Conservation (phyloP, 2,329 filamentous ascomycete genomes). For the Penicillium fuscoglaucum region DNA sequence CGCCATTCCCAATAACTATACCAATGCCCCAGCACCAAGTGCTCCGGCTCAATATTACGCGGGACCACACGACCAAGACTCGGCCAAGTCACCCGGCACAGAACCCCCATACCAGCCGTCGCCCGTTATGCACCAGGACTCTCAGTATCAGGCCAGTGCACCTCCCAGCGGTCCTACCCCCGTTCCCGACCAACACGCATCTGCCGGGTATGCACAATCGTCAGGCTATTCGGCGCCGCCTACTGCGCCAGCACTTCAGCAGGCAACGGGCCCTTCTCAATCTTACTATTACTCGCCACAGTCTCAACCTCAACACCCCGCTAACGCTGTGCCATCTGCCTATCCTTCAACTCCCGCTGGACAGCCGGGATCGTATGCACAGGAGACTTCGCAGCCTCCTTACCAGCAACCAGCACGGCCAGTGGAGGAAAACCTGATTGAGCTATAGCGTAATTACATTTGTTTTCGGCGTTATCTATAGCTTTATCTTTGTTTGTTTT, state of each 20-base stretch:
- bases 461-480: constrained; percentile 4
- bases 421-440: constrained; percentile 29
- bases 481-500: constrained; percentile 5
- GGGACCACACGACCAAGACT: constrained; percentile 16
- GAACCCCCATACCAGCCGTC: constrained; percentile 23
- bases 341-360: constrained; percentile 20
- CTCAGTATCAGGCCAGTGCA: constrained; percentile 24
- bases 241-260: constrained; percentile 11
- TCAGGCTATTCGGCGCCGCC: constrained; percentile 19
- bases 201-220: constrained; percentile 19
- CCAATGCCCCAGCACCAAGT: constrained; percentile 5
- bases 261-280: constrained; percentile 18
- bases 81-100: constrained; percentile 9
- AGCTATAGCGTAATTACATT: constrained; percentile 22
- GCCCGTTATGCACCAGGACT: constrained; percentile 21
- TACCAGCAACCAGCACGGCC: constrained; percentile 21
- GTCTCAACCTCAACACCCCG: constrained; percentile 14
- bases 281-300: constrained; percentile 23
- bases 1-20: constrained; percentile 11
- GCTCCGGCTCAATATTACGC: constrained; percentile 20
- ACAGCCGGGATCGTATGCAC: constrained; percentile 23
- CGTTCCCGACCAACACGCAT: constrained; percentile 15
- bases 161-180: constrained; percentile 10
- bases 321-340: constrained; percentile 12
- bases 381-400: constrained; percentile 17